These are phyloP conservation scores for Hymenotorrendiella dingleyae DNA, from an alignment of 2,329 filamentous ascomycete species.

Conservation along the genomic window DNA sequence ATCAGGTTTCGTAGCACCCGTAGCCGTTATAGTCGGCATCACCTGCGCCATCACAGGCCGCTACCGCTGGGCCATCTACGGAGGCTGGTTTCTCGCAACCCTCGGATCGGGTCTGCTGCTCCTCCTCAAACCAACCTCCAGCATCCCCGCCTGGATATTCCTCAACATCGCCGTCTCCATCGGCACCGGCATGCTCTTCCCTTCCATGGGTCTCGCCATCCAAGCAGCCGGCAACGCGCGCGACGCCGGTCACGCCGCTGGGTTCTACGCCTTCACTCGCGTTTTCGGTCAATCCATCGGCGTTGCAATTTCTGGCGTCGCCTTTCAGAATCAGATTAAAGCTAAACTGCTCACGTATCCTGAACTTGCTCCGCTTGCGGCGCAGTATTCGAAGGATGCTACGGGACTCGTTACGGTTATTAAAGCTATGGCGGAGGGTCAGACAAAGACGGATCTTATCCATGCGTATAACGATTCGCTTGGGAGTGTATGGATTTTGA, in stretches of 20 bases:
- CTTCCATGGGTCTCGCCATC: constrained; percentile 55
- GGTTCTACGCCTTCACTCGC: constrained; percentile 62
- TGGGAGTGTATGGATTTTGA: constrained; percentile 49
- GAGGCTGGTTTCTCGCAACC: constrained; percentile 55
- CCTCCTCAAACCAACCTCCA: constrained; percentile 43
- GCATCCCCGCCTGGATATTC: constrained; percentile 50
- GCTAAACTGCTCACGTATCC: constrained; percentile 23
- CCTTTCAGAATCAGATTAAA: constrained; percentile 58
- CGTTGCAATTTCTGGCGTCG: constrained; percentile 60
- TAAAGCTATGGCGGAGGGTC: constrained; percentile 27
- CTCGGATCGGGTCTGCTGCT: constrained; percentile 51
- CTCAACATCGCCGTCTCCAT: constrained; percentile 54
- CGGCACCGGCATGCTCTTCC: constrained; percentile 60
- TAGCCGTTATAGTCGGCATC: constrained; percentile 50
- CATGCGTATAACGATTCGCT: constrained; percentile 48
- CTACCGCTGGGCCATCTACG: constrained; percentile 50
- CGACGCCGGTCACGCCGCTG: constrained; percentile 55
- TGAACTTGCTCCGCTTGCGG: constrained; percentile 19
- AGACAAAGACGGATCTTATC: constrained; percentile 39
- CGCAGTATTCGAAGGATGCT: constrained; percentile 26
- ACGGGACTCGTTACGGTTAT: constrained; percentile 26
- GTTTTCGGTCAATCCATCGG: constrained; percentile 60
- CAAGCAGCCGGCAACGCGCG: constrained; percentile 53
- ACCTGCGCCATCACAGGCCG: constrained; percentile 48
- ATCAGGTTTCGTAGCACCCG: constrained; percentile 57